Conservation (phyloP, 768 basidiomycete species). For the Amanita pseudoporphyria region DNA sequence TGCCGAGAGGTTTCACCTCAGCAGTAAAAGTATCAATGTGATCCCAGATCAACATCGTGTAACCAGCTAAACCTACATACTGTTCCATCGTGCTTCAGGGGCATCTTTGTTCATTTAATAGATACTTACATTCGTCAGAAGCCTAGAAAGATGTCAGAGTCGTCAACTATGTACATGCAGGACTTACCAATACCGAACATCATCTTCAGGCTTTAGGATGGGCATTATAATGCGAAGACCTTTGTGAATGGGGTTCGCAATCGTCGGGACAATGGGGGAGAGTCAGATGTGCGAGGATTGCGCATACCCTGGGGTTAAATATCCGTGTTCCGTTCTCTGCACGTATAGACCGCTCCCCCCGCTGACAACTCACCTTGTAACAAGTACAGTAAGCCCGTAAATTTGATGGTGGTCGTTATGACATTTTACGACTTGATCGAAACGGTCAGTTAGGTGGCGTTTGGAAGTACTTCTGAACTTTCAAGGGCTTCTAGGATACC, state of each 20-base stretch:
- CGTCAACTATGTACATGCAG: neutral
- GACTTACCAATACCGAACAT: conserved; percentile 4
- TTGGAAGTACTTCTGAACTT: too few species aligned
- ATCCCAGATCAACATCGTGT: conserved; percentile 45
- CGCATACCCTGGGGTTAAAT: neutral
- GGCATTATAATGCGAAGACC: neutral
- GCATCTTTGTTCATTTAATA: neutral
- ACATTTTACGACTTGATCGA: too few species aligned
- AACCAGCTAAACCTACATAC: conserved; percentile 44
- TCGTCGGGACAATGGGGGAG: neutral
- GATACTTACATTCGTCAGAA: conserved; percentile 1
- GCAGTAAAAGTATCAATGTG: conserved; percentile 42
- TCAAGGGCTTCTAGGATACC: too few species aligned
- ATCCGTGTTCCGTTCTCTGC: neutral
- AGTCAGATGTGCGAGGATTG: neutral
- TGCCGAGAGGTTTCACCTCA: conserved; percentile 33
- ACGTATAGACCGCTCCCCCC: too few species aligned
- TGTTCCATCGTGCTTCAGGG: conserved; percentile 13
- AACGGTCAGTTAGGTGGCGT: too few species aligned
- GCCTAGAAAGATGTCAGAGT: too few species aligned
- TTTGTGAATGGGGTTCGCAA: neutral
- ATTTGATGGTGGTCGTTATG: too few species aligned
- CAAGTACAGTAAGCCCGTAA: too few species aligned
- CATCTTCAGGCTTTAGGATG: neutral
- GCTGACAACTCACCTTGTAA: too few species aligned